Evolutionary conservation across 495 filamentous ascomycete species (phyloP).

Genomic region (Eremomyces bilateralis): DNA sequence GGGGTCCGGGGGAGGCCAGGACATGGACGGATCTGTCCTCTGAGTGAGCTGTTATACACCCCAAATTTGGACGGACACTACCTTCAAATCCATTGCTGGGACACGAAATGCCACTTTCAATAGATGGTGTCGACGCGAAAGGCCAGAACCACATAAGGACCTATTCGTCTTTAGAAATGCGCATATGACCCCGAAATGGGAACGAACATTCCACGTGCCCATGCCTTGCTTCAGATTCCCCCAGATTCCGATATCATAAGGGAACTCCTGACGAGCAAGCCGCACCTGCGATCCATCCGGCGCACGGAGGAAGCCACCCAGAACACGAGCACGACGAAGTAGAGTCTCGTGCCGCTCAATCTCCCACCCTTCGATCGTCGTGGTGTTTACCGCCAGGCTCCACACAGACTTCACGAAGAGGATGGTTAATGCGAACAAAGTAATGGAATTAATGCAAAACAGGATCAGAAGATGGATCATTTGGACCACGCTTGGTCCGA

Average conservation of each 20-base stretch:
- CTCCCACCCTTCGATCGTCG: conserved; percentile 88
- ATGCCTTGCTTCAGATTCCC: conserved; percentile 54
- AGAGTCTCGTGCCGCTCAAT: conserved; percentile 67
- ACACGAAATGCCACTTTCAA: conserved; percentile 40
- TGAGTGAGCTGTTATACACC: conserved; percentile 1
- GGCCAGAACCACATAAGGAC: conserved; percentile 42
- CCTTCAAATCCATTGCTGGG: conserved; percentile 80
- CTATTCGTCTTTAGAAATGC: conserved; percentile 2
- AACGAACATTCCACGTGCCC: conserved; percentile 34
- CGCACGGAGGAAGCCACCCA: conserved; percentile 35
- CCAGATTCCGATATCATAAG: conserved; percentile 81
- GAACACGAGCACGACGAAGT: conserved; percentile 33
- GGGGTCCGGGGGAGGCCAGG: conserved; percentile 85
- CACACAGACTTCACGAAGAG: conserved; percentile 39
- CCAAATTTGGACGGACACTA: conserved; percentile 7
- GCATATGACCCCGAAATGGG: not conserved
- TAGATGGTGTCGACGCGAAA: conserved; percentile 30
- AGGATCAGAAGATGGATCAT: conserved; percentile 47
- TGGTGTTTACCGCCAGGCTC: conserved; percentile 38
- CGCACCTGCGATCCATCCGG: conserved; percentile 34
- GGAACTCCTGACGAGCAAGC: conserved; percentile 55
- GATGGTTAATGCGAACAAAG: conserved; percentile 41
- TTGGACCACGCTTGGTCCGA: conserved; percentile 45
- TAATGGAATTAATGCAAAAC: conserved; percentile 33
- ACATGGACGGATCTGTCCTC: conserved; percentile 22